A percentile compares a stretch with the other conserved stretches of the same genome.
phyloP scores from a whole-genome alignment of 345 rosid species.

The Camelina hispida region DNA sequence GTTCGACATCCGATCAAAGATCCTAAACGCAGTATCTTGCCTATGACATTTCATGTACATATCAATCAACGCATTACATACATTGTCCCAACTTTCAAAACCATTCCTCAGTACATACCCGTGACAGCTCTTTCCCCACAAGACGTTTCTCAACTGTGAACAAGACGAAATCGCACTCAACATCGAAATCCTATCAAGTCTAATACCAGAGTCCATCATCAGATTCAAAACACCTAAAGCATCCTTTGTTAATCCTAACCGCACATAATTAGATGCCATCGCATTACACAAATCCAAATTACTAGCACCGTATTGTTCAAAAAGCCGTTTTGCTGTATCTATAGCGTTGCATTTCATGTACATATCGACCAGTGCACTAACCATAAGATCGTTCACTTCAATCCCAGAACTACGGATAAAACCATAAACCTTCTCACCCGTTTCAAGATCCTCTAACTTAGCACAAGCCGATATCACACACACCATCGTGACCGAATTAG shows the following conservation, averaged over 20 bases:
- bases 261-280: conserved; percentile 61
- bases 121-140: conserved; percentile 58
- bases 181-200: conserved; percentile 64
- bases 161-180: conserved; percentile 62
- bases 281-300: conserved; percentile 64
- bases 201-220: conserved; percentile 51
- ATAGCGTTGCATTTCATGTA: conserved; percentile 68
- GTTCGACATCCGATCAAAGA: conserved; percentile 55
- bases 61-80: conserved; percentile 59
- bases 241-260: conserved; percentile 55
- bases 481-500: conserved; percentile 66
- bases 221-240: conserved; percentile 53
- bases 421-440: conserved; percentile 53
- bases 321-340: conserved; percentile 54
- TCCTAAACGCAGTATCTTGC: conserved; percentile 52
- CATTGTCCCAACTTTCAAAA: conserved; percentile 55
- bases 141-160: conserved; percentile 50
- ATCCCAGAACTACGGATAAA: conserved; percentile 46
- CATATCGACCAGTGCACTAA: conserved; percentile 74
- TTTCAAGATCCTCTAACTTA: conserved; percentile 59
- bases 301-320: conserved; percentile 49
- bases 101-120: conserved; percentile 63
- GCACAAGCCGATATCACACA: conserved; percentile 68
- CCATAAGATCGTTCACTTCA: conserved; percentile 53
- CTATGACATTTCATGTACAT: conserved; percentile 70